A percentile compares a stretch with the other conserved stretches of the same genome.
phyloP scores from a whole-genome alignment of 108 stramenopile genomes.

The Cyclotella sp. region DNA sequence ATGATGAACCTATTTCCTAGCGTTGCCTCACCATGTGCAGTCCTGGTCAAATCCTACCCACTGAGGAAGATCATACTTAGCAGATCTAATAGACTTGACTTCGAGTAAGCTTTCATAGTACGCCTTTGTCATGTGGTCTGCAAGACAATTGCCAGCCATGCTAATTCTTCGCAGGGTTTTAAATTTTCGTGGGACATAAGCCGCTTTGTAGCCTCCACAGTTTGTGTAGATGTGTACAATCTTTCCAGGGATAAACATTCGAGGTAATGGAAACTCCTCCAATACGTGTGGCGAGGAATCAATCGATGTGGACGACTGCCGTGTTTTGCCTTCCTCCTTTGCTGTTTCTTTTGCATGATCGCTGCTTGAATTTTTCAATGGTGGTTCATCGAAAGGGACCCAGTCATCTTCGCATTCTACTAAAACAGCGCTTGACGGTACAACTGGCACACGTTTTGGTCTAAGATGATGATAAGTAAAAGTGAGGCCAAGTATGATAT shows the following conservation, averaged over 20 bases:
- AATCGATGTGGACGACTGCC: slow-evolving; percentile 19
- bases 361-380: slow-evolving; percentile 7
- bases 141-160: slow-evolving; percentile 91
- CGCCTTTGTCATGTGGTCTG: slow-evolving; percentile 80
- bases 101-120: slow-evolving; percentile 93
- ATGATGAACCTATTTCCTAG: not conserved
- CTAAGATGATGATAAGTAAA: not conserved
- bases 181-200: slow-evolving; percentile 82
- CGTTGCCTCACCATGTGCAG: slow-evolving; percentile 65
- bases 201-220: slow-evolving; percentile 86
- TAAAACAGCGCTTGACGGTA: slow-evolving; percentile 17
- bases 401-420: slow-evolving; percentile 40
- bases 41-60: slow-evolving; percentile 94
- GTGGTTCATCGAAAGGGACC: slow-evolving; percentile 58
- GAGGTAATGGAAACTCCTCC: slow-evolving; percentile 89
- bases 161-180: slow-evolving; percentile 80
- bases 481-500: not conserved
- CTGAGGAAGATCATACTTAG: slow-evolving; percentile 72
- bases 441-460: slow-evolving; percentile 6
- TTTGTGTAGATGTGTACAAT: slow-evolving; percentile 93
- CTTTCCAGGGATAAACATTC: slow-evolving; percentile 93
- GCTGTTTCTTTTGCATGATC: not conserved
- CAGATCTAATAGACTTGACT: slow-evolving; percentile 76
- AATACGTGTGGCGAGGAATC: slow-evolving; percentile 69
- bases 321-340: slow-evolving; percentile 7